Evolutionary conservation across 176 grass and related monocot genomes (phyloP).

Genomic region (Saccharum officinarum): DNA sequence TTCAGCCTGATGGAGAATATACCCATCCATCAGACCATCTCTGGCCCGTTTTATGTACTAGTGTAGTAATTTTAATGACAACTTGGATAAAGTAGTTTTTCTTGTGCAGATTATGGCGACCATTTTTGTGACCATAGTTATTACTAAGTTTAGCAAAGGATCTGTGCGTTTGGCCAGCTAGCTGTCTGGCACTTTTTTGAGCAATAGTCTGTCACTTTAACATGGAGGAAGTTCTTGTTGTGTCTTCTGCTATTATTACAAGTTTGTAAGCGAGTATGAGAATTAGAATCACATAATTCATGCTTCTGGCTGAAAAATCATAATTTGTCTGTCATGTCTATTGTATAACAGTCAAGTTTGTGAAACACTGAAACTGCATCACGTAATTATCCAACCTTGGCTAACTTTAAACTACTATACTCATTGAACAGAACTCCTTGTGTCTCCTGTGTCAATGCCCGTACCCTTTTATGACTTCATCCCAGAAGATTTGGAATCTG

Average conservation of each 20-base stretch:
- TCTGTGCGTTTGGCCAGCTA: background rate
- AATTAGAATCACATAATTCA: background rate
- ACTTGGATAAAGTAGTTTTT: background rate
- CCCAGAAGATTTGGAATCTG: background rate
- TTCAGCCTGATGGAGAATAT: background rate
- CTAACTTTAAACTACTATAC: background rate
- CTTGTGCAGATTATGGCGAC: background rate
- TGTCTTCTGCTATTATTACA: background rate
- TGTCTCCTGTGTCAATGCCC: background rate
- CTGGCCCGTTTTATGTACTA: background rate
- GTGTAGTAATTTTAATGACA: background rate
- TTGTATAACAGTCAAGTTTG: background rate
- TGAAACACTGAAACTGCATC: background rate
- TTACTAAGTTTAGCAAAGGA: constrained; percentile 2
- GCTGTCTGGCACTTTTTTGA: background rate
- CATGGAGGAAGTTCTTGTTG: background rate
- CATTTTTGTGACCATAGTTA: background rate
- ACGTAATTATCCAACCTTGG: background rate
- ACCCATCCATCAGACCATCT: background rate
- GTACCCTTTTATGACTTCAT: background rate
- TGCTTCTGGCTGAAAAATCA: background rate
- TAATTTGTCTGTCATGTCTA: background rate
- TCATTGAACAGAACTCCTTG: constrained; percentile 5
- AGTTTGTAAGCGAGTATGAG: background rate
- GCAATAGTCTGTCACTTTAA: background rate